Conservation (phyloP, 371 early-diverging fungal species). For the Lichtheimia ramosa region DNA sequence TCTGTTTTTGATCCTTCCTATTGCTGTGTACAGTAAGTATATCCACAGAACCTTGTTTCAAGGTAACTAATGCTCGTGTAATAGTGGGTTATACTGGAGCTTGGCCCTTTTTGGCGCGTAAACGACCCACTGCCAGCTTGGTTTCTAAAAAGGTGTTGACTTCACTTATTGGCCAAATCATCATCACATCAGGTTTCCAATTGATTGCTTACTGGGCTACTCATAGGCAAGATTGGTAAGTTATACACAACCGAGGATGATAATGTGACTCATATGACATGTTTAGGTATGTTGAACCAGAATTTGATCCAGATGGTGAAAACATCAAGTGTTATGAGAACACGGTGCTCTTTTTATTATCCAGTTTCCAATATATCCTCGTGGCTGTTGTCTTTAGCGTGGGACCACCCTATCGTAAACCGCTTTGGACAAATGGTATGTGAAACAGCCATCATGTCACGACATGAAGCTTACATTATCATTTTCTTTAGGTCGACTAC, state of each 20-base stretch:
- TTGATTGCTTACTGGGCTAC: conserved; percentile 68
- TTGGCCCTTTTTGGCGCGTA: conserved; percentile 66
- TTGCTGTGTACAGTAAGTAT: conserved; percentile 79
- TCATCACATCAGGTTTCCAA: conserved; percentile 81
- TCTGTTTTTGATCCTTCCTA: conserved; percentile 85
- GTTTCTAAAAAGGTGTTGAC: conserved; percentile 88
- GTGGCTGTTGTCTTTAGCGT: conserved; percentile 91
- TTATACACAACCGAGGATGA: not conserved
- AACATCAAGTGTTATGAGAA: conserved; percentile 82
- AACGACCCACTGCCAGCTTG: conserved; percentile 92
- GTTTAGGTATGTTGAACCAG: conserved; percentile 44
- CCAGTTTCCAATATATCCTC: conserved; percentile 90
- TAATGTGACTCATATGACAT: conserved; percentile 5
- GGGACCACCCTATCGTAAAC: conserved; percentile 91
- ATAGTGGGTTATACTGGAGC: conserved; percentile 86
- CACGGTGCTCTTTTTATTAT: conserved; percentile 84
- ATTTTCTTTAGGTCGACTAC: conserved; percentile 44
- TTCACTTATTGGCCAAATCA: conserved; percentile 87
- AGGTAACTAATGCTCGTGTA: not conserved
- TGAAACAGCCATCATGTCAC: not conserved
- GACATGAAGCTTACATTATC: not conserved
- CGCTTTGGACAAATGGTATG: conserved; percentile 76
- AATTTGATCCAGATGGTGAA: conserved; percentile 67
- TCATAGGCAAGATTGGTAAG: conserved; percentile 75
- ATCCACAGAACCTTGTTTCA: too few relatives aligned